phyloP scores from a whole-genome alignment of 192 early-diverging fungal species.

The Dissophora ornata region DNA sequence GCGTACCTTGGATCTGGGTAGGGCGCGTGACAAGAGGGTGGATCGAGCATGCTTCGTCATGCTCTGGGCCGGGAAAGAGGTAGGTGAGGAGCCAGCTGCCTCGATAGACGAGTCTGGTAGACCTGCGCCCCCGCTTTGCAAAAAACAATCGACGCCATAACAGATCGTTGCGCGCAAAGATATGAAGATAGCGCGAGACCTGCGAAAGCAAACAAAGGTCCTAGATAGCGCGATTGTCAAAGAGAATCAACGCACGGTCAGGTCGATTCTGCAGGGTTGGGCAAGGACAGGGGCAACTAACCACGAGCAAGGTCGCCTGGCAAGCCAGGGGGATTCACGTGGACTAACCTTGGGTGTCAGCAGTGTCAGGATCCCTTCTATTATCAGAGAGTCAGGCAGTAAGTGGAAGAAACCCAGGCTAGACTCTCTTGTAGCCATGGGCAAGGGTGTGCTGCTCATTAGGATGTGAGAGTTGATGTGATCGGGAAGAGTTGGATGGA shows the following conservation, averaged over 20 bases:
- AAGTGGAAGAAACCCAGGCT: conserved; percentile 26
- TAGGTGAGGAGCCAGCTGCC: conserved; percentile 56
- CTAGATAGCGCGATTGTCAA: conserved; percentile 8
- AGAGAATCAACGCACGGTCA: too few species aligned
- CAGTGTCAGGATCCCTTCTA: conserved; percentile 9
- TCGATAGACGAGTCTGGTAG: conserved; percentile 31
- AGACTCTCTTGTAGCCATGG: neutral
- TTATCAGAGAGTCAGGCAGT: conserved; percentile 20
- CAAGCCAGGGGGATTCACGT: neutral
- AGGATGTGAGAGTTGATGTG: neutral
- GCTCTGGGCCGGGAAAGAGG: conserved; percentile 41
- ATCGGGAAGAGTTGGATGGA: neutral
- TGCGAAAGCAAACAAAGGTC: conserved; percentile 9
- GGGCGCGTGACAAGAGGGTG: conserved; percentile 30
- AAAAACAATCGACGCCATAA: conserved; percentile 51
- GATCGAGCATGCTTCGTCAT: conserved; percentile 21
- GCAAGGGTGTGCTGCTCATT: neutral
- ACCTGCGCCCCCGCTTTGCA: conserved; percentile 7
- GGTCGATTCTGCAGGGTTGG: too few species aligned
- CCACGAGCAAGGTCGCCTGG: too few species aligned
- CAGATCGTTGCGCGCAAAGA: conserved; percentile 52
- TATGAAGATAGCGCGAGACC: conserved; percentile 40
- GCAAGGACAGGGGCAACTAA: too few species aligned
- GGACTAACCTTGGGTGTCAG: conserved; percentile 18
- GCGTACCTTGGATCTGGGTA: conserved; percentile 36